phyloP scores from a whole-genome alignment of 805 yeast genomes.

The Lipomyces yamadae region DNA sequence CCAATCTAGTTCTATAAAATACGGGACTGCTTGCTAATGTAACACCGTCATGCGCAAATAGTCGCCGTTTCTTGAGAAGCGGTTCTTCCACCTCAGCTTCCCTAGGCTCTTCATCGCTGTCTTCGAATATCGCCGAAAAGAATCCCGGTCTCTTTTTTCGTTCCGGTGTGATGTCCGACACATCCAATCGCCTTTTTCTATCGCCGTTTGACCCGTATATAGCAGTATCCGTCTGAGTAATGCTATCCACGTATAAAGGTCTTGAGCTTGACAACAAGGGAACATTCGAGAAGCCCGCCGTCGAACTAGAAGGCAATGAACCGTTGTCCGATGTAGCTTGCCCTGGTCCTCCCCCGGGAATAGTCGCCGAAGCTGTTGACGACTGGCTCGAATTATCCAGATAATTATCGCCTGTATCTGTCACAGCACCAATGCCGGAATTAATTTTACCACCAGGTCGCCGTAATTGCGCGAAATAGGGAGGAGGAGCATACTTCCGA shows the following conservation, averaged over 20 bases:
- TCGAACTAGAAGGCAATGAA: background rate
- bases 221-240: slow-evolving; percentile 28
- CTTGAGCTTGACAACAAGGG: background rate
- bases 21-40: slow-evolving; percentile 11
- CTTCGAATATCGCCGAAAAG: slow-evolving; percentile 46
- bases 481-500: slow-evolving; percentile 15
- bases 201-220: background rate
- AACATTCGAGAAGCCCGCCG: background rate
- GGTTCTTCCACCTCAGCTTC: slow-evolving; percentile 40
- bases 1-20: background rate
- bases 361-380: background rate
- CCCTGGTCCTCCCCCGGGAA: background rate
- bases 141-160: slow-evolving; percentile 45
- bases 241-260: slow-evolving; percentile 25
- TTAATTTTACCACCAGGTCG: background rate
- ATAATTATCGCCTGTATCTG: background rate
- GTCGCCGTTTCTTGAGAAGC: slow-evolving; percentile 20
- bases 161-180: slow-evolving; percentile 40
- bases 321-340: background rate
- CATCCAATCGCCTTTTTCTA: slow-evolving; percentile 35
- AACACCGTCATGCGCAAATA: slow-evolving; percentile 21
- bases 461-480: slow-evolving; percentile 8
- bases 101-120: slow-evolving; percentile 40
- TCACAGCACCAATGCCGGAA: background rate
- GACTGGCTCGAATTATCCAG: background rate